phyloP scores from a whole-genome alignment of 2,329 filamentous ascomycete genomes.

The Epichloe coenophiala region DNA sequence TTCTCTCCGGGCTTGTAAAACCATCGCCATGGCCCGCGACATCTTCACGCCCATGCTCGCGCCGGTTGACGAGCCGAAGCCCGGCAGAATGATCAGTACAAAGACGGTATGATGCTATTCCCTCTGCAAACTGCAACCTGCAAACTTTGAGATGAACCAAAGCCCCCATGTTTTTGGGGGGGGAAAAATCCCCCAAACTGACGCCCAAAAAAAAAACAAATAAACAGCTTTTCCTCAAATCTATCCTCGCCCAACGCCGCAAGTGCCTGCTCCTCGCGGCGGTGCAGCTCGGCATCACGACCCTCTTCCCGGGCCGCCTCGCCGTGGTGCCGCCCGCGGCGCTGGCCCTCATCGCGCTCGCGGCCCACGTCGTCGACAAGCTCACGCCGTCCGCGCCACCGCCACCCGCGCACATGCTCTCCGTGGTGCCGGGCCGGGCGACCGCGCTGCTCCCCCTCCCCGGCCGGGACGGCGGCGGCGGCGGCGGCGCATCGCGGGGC shows the following conservation, averaged over 20 bases:
- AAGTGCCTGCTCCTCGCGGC: slow-evolving; percentile 21
- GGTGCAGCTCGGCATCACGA: slow-evolving; percentile 19
- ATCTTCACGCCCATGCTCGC: slow-evolving; percentile 16
- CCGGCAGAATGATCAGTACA: slow-evolving; percentile 6
- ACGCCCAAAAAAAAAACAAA: not conserved
- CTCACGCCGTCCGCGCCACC: slow-evolving; percentile 2
- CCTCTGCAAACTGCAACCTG: not conserved
- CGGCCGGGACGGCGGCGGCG: slow-evolving; percentile 9
- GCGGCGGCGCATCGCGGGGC: slow-evolving; percentile 15
- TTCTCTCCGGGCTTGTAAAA: too few relatives aligned
- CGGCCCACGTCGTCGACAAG: slow-evolving; percentile 17
- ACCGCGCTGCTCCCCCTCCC: slow-evolving; percentile 24
- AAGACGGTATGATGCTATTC: slow-evolving; percentile 10
- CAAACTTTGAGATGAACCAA: not conserved
- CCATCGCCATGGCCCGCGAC: slow-evolving; percentile 2
- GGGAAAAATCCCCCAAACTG: not conserved
- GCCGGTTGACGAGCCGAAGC: slow-evolving; percentile 1
- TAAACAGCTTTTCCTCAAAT: slow-evolving; percentile 12
- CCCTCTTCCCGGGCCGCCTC: slow-evolving; percentile 20
- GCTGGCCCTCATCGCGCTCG: slow-evolving; percentile 17
- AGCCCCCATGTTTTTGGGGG: too few relatives aligned
- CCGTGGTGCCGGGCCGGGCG: slow-evolving; percentile 19
- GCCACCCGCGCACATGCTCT: slow-evolving; percentile 8
- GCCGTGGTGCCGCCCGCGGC: slow-evolving; percentile 19
- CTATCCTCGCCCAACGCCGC: slow-evolving; percentile 20